Conservation (phyloP, 2,329 filamentous ascomycete species). For the Madurella fahalii region DNA sequence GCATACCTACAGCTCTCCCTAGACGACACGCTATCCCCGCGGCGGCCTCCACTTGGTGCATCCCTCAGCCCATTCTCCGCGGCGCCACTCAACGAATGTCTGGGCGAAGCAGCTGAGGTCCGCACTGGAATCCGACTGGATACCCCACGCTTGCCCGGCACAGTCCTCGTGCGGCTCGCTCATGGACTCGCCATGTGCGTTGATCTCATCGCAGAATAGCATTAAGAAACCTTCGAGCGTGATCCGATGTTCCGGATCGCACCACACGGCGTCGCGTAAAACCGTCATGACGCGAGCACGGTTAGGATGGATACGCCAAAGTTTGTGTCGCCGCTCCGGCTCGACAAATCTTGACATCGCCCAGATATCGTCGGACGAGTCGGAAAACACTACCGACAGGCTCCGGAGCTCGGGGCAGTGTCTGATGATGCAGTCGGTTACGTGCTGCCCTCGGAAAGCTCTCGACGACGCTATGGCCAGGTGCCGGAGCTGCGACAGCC, state of each 20-base stretch:
- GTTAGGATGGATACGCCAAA: neutral
- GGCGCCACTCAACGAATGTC: slow-evolving; percentile 2
- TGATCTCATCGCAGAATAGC: neutral
- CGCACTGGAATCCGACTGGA: too few relatives aligned
- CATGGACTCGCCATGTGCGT: neutral
- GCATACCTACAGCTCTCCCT: too few relatives aligned
- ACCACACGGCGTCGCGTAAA: neutral
- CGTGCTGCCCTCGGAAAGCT: neutral
- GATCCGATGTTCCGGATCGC: neutral
- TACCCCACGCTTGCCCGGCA: neutral
- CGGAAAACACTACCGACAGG: neutral
- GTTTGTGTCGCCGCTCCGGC: neutral
- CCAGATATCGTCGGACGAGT: neutral
- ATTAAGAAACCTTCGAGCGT: neutral
- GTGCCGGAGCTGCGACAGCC: slow-evolving; percentile 2
- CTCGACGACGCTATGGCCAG: neutral
- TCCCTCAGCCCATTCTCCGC: neutral
- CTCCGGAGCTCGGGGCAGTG: neutral
- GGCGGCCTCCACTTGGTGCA: neutral
- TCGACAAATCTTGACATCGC: neutral
- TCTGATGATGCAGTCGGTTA: too few relatives aligned
- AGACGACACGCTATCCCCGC: neutral
- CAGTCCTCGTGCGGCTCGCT: neutral
- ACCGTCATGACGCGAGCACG: neutral
- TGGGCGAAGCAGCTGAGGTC: neutral